phyloP scores from a whole-genome alignment of 495 filamentous ascomycete species.

The Umbilicaria muhlenbergii region DNA sequence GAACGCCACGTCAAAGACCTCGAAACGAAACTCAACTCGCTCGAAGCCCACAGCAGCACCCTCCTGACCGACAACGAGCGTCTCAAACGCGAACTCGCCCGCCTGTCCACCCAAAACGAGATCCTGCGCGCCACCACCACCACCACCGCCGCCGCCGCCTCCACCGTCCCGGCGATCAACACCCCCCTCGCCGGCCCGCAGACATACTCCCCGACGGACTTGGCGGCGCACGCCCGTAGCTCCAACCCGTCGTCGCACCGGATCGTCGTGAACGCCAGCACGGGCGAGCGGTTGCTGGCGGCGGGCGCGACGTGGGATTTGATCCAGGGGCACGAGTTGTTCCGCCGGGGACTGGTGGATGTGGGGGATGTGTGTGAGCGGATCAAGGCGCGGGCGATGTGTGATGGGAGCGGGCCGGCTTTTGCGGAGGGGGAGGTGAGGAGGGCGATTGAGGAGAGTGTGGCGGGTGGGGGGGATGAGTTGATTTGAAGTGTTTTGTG shows the following conservation, averaged over 20 bases:
- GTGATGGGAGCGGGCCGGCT: constrained; percentile 80
- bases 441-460: constrained; percentile 63
- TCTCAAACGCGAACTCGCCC: constrained; percentile 65
- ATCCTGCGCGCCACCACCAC: constrained; percentile 63
- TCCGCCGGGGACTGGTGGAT: constrained; percentile 68
- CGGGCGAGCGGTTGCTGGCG: constrained; percentile 62
- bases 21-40: constrained; percentile 64
- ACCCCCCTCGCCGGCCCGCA: constrained; percentile 46
- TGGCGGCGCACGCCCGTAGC: constrained; percentile 31
- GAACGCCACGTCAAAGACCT: constrained; percentile 87
- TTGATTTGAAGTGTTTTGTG: constrained; percentile 35
- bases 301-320: constrained; percentile 81
- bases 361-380: constrained; percentile 61
- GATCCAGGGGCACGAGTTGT: constrained; percentile 71
- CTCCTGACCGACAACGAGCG: constrained; percentile 66
- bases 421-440: constrained; percentile 66
- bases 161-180: too few species aligned
- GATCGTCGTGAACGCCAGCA: constrained; percentile 44
- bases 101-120: constrained; percentile 78
- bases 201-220: constrained; percentile 59
- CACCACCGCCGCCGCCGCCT: not conserved
- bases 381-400: constrained; percentile 62
- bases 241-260: constrained; percentile 40
- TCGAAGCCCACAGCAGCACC: constrained; percentile 41
- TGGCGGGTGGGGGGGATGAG: constrained; percentile 56